Evolutionary conservation across 176 grass and related monocot genomes (phyloP).

Genomic region (Oryza meridionalis): DNA sequence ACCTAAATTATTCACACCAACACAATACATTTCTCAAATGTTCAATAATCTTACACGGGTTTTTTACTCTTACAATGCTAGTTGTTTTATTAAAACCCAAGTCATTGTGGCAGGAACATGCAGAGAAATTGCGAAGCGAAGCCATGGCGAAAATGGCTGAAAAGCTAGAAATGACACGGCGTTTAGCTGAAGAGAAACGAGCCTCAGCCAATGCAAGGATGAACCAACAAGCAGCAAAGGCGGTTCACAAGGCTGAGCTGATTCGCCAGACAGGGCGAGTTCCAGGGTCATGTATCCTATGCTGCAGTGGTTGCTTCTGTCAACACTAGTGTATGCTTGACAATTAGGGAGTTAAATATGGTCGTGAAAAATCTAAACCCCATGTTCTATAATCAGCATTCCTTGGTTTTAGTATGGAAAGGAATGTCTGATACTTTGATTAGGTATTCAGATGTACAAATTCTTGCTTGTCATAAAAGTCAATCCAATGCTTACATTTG

Average conservation of each 20-base stretch:
- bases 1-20: background rate
- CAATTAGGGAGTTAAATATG: conserved; percentile 26
- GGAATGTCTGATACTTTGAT: conserved; percentile 41
- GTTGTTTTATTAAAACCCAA: background rate
- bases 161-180: conserved; percentile 58
- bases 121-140: conserved; percentile 66
- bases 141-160: conserved; percentile 71
- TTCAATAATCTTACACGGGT: background rate
- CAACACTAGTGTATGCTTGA: conserved; percentile 34
- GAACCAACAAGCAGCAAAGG: conserved; percentile 61
- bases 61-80: background rate
- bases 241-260: conserved; percentile 60
- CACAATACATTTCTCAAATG: background rate
- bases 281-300: conserved; percentile 59
- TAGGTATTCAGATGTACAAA: conserved; percentile 43
- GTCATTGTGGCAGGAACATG: conserved; percentile 50
- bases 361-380: conserved; percentile 10
- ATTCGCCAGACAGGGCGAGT: conserved; percentile 81
- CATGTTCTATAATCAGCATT: conserved; percentile 31
- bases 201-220: conserved; percentile 66
- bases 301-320: conserved; percentile 68
- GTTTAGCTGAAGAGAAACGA: conserved; percentile 67
- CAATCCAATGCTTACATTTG: conserved; percentile 20
- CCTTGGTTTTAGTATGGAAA: conserved; percentile 51
- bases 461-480: conserved; percentile 41